Base-by-base conservation (phyloP, 768 basidiomycete genomes). In the Trametes punicea region DNA sequence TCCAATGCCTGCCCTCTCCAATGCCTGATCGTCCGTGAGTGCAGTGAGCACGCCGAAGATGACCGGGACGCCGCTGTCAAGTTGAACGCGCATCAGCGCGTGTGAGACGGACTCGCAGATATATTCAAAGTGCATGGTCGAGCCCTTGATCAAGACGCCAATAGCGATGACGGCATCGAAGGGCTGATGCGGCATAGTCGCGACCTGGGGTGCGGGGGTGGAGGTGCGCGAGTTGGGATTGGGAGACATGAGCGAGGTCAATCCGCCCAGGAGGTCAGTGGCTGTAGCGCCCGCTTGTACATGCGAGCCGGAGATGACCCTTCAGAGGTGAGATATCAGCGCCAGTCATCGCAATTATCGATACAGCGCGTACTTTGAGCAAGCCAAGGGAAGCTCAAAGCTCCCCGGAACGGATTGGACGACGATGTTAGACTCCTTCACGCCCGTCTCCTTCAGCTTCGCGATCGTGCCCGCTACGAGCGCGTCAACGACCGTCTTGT, bases 61-160 rank as follows among this genome's bases (percentile, higher is more conserved):
- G 65, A 98, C 90, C 0, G 97, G 97, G 21, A 90, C 83, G 15
- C 93, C 93, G 1, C 90, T 86, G 71, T 98, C 96, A 64, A 98
- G 76, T 73, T 96, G 93, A 20, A 98, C 84, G 65, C 82, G 83
- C 97, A 98, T 99, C 61, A 99, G 77, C 40, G 87, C 94, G 64
- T 98, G 90, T 38, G 93, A 85, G 56, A 98, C 95, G 58, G 85
- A 83, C 65, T 98, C 93, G 71, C 83, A 90, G 71, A 98, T 99
- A 79, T 99, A 99, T 71, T 99, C 97, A 71, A 98, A 99, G 75
- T 99, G 97, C 93, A 97, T 97, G 16, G 97, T 98, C 1, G 84
- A 79, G 49, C 97, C 96, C 70, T 99, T 99, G 78, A 99, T 97
- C 69, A 99, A 86, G 33, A 96, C 93, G 13, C 97, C 97, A 67